phyloP scores from a whole-genome alignment of 495 filamentous ascomycete species.

The Parathielavia hyrcaniae region DNA sequence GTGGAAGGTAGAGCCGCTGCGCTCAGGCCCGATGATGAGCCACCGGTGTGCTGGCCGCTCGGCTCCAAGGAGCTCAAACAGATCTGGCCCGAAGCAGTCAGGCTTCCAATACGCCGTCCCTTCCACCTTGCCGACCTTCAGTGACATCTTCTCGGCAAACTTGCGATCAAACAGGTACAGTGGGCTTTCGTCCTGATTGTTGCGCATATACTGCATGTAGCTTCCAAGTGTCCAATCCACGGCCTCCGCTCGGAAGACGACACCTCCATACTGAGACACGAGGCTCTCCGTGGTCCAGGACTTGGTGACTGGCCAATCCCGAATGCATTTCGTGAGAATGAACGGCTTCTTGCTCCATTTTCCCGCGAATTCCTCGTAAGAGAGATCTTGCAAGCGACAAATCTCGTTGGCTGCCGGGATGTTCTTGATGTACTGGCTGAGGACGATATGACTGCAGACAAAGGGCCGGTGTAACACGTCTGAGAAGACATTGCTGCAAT shows the following conservation, averaged over 20 bases:
- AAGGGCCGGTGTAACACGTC: conserved; percentile 89
- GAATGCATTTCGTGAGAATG: conserved; percentile 79
- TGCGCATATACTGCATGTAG: conserved; percentile 78
- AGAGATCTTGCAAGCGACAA: conserved; percentile 58
- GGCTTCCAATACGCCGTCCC: conserved; percentile 74
- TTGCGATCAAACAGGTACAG: conserved; percentile 85
- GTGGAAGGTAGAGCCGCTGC: conserved; percentile 93
- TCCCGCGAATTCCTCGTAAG: conserved; percentile 63
- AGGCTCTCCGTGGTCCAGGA: conserved; percentile 67
- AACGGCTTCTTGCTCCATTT: conserved; percentile 80
- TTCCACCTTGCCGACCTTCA: conserved; percentile 52
- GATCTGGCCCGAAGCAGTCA: conserved; percentile 77
- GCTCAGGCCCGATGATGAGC: conserved; percentile 85
- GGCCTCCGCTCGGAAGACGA: conserved; percentile 80
- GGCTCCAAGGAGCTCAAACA: conserved; percentile 74
- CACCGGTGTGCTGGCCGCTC: conserved; percentile 84
- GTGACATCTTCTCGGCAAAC: conserved; percentile 82
- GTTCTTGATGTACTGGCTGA: conserved; percentile 57
- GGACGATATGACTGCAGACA: conserved; percentile 70
- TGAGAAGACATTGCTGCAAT: conserved; percentile 78
- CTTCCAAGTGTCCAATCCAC: conserved; percentile 82
- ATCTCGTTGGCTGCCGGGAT: conserved; percentile 75
- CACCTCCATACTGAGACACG: conserved; percentile 54
- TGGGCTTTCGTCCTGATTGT: conserved; percentile 80
- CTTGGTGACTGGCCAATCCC: conserved; percentile 70